These are phyloP conservation scores for Pyrus communis DNA, from an alignment of 306 rosid genomes.

Conservation along the genomic window DNA sequence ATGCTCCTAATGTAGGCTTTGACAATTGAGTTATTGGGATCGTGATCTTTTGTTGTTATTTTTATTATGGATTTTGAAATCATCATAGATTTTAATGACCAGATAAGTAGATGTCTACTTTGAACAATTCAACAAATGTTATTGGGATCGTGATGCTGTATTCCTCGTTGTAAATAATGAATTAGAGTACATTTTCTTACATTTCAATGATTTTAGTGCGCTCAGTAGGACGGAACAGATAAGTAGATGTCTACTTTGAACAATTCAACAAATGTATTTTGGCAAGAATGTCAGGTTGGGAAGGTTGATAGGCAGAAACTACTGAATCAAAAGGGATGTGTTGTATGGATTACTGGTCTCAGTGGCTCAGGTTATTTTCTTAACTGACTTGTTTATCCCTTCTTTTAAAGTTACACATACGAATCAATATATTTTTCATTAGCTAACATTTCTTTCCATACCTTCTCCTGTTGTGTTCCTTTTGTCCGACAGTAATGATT, in stretches of 20 bases:
- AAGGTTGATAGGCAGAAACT: constrained; percentile 72
- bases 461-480: background rate
- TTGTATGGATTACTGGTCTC: constrained; percentile 89
- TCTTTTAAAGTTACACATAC: background rate
- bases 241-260: constrained; percentile 46
- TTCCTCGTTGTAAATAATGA: background rate
- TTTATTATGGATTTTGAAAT: background rate
- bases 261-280: constrained; percentile 71
- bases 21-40: background rate
- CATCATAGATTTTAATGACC: background rate
- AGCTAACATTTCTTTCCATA: background rate
- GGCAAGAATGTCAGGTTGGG: constrained; percentile 75
- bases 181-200: background rate
- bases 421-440: background rate
- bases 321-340: constrained; percentile 83
- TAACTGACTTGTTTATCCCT: background rate
- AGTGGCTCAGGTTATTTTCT: constrained; percentile 69
- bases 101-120: too few species aligned
- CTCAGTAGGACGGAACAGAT: constrained; percentile 13
- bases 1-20: background rate
- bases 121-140: too few species aligned
- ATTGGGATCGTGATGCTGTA: too few species aligned
- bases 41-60: background rate
- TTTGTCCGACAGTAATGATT: background rate
- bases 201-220: constrained; percentile 17